phyloP scores from a whole-genome alignment of 2,329 filamentous ascomycete genomes.

The Bipolaris cookei region DNA sequence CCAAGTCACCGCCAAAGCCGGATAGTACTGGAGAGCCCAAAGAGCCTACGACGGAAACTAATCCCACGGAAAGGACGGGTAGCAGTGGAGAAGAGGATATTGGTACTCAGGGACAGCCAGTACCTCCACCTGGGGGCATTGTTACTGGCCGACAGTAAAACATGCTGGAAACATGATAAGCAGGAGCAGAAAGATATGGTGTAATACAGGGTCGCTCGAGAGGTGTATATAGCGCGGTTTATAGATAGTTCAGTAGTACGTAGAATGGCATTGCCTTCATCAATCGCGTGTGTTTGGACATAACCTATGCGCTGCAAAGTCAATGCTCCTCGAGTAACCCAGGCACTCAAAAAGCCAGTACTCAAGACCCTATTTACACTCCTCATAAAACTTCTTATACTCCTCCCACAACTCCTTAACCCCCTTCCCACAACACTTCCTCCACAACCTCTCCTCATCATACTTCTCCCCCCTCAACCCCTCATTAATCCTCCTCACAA shows the following conservation, averaged over 20 bases:
- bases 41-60: conserved; percentile 22
- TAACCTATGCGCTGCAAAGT: background rate
- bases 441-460: conserved; percentile 71
- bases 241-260: background rate
- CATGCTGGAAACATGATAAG: background rate
- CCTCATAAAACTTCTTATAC: conserved; percentile 63
- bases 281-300: background rate
- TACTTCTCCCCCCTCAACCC: conserved; percentile 69
- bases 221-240: background rate
- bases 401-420: conserved; percentile 76
- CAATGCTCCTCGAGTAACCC: background rate
- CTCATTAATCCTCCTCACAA: conserved; percentile 67
- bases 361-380: background rate
- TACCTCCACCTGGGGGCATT: conserved; percentile 1
- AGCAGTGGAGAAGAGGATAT: conserved; percentile 26
- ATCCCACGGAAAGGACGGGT: conserved; percentile 16
- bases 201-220: background rate
- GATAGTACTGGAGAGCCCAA: conserved; percentile 30
- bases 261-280: background rate
- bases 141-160: conserved; percentile 7
- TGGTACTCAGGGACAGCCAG: conserved; percentile 15
- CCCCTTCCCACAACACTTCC: conserved; percentile 67
- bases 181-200: background rate
- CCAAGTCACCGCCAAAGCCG: conserved; percentile 25
- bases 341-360: background rate